A percentile compares a stretch with the other conserved stretches of the same genome.
Evolutionary conservation across 1,284 basidiomycete genomes (phyloP).

Genomic region (Moesziomyces sp.): DNA sequence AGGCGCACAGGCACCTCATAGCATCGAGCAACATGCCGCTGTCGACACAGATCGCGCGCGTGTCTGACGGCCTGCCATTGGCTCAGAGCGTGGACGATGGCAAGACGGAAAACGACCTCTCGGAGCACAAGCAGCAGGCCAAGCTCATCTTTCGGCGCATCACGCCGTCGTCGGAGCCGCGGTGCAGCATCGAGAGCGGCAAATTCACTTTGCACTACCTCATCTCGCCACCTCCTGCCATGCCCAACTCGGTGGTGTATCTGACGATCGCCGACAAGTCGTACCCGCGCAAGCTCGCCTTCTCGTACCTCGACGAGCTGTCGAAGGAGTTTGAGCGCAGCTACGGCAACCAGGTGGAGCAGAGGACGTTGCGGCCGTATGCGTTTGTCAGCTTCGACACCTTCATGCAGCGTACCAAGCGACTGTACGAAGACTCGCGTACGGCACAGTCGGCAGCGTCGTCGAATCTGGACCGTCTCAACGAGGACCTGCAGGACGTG

Average conservation of each 20-base stretch:
- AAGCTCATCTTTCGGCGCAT: constrained; percentile 95
- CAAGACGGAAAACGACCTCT: constrained; percentile 88
- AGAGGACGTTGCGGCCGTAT: constrained; percentile 63
- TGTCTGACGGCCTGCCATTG: constrained; percentile 60
- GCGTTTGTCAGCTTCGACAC: constrained; percentile 75
- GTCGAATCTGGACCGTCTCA: constrained; percentile 84
- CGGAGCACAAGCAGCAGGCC: constrained; percentile 97
- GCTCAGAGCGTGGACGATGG: constrained; percentile 67
- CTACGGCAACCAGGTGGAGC: constrained; percentile 63
- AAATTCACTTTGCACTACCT: constrained; percentile 95
- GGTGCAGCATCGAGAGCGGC: constrained; percentile 96
- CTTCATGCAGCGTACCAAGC: constrained; percentile 97
- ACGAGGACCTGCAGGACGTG: constrained; percentile 96
- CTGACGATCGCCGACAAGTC: constrained; percentile 95
- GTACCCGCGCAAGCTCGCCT: constrained; percentile 96
- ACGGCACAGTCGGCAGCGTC: constrained; percentile 78
- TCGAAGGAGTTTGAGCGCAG: constrained; percentile 84
- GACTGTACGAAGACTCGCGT: constrained; percentile 92
- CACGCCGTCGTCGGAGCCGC: constrained; percentile 85
- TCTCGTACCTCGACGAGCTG: constrained; percentile 95
- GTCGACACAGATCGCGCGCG: constrained; percentile 64
- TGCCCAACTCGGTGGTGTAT: constrained; percentile 78
- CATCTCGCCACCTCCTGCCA: constrained; percentile 72
- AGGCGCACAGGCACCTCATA: too few relatives aligned
- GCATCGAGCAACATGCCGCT: constrained; percentile 52